phyloP scores from a whole-genome alignment of 352 stramenopile species.

The Phytopythium helicoides region DNA sequence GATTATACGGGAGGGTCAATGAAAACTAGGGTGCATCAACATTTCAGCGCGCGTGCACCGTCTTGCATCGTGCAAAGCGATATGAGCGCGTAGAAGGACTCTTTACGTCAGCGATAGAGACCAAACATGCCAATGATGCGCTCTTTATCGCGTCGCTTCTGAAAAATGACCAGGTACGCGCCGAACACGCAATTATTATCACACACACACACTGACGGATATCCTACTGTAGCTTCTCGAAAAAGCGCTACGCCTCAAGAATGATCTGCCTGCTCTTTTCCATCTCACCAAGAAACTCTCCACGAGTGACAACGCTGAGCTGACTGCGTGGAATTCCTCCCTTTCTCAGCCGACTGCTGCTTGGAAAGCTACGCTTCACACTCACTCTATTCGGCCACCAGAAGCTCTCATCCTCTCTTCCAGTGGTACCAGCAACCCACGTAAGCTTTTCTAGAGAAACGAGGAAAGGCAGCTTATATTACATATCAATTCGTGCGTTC shows the following conservation, averaged over 20 bases:
- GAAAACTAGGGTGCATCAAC: conserved; percentile 46
- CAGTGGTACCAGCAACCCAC: background rate
- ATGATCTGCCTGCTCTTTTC: conserved; percentile 24
- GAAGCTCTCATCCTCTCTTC: conserved; percentile 20
- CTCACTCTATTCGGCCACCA: conserved; percentile 27
- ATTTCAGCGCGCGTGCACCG: conserved; percentile 52
- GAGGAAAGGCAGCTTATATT: background rate
- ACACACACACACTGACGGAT: background rate
- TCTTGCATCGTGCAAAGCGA: conserved; percentile 33
- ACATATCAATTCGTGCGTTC: no score
- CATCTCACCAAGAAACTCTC: conserved; percentile 14
- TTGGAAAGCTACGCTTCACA: conserved; percentile 27
- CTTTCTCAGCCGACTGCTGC: conserved; percentile 22
- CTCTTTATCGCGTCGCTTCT: conserved; percentile 53
- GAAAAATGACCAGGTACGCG: conserved; percentile 39
- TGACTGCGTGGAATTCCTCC: conserved; percentile 32
- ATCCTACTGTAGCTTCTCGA: conserved; percentile 16
- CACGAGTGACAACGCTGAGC: conserved; percentile 2
- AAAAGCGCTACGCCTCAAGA: conserved; percentile 19
- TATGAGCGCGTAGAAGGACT: conserved; percentile 19
- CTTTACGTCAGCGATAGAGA: conserved; percentile 13
- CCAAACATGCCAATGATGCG: conserved; percentile 33
- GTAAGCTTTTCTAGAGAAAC: background rate
- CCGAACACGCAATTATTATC: background rate
- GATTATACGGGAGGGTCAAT: background rate